These are phyloP conservation scores for Botrytis hyacinthi DNA, from an alignment of 2,329 filamentous ascomycete species.

Conservation along the genomic window DNA sequence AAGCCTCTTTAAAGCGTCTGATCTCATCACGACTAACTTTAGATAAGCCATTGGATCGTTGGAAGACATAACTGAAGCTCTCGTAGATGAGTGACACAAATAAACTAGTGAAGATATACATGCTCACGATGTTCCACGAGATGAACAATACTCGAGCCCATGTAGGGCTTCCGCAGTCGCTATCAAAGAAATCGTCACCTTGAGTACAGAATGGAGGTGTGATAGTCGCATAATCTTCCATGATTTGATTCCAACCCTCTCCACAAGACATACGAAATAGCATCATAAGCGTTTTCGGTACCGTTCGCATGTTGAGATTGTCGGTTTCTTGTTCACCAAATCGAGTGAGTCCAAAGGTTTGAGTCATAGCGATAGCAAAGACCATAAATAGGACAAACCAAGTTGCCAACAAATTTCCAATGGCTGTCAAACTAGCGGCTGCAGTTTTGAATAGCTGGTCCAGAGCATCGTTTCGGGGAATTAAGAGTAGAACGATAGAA, in stretches of 20 bases:
- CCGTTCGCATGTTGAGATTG: slow-evolving; percentile 89
- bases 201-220: slow-evolving; percentile 78
- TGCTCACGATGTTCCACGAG: slow-evolving; percentile 98
- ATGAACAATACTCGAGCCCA: slow-evolving; percentile 93
- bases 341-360: slow-evolving; percentile 90
- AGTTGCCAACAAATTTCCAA: slow-evolving; percentile 87
- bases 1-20: slow-evolving; percentile 95
- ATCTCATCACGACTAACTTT: slow-evolving; percentile 92
- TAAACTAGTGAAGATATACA: slow-evolving; percentile 99
- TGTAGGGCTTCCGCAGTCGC: slow-evolving; percentile 85
- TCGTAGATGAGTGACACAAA: slow-evolving; percentile 99
- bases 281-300: slow-evolving; percentile 89
- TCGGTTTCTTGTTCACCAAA: slow-evolving; percentile 71
- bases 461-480: slow-evolving; percentile 92
- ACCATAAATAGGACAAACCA: slow-evolving; percentile 98
- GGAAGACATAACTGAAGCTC: slow-evolving; percentile 99
- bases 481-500: slow-evolving; percentile 82
- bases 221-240: slow-evolving; percentile 90
- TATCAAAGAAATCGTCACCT: slow-evolving; percentile 70
- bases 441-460: slow-evolving; percentile 99
- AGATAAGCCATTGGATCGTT: slow-evolving; percentile 88
- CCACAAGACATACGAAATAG: slow-evolving; percentile 91
- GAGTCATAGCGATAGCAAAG: slow-evolving; percentile 93
- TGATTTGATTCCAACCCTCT: slow-evolving; percentile 94
- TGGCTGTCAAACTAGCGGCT: slow-evolving; percentile 85